Percentiles rank a stretch among this genome's conserved stretches.
phyloP scores from a whole-genome alignment of 2,329 filamentous ascomycete genomes.

The Stagonosporopsis rhizophila region DNA sequence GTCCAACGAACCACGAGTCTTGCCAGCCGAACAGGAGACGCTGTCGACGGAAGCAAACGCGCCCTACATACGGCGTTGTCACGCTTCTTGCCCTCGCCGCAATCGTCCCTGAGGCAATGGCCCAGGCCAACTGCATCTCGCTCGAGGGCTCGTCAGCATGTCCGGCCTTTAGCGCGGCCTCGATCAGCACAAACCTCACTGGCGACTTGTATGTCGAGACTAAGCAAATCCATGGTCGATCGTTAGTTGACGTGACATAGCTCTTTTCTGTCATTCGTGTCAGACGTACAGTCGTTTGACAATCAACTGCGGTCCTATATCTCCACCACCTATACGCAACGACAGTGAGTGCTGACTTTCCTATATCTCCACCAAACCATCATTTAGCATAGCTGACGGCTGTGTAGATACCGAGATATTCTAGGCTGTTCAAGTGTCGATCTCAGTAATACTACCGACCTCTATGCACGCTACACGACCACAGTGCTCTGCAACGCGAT shows the following conservation, averaged over 20 bases:
- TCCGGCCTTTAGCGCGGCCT: slow-evolving; percentile 74
- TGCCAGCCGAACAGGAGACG: slow-evolving; percentile 6
- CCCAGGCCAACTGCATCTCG: slow-evolving; percentile 66
- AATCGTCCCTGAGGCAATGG: slow-evolving; percentile 40
- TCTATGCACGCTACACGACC: slow-evolving; percentile 93
- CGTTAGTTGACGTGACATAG: slow-evolving; percentile 56
- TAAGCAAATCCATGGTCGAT: slow-evolving; percentile 28
- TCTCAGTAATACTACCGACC: slow-evolving; percentile 76
- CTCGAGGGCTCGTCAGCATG: slow-evolving; percentile 74
- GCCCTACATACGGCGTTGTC: slow-evolving; percentile 24
- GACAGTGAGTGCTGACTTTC: slow-evolving; percentile 68
- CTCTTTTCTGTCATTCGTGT: slow-evolving; percentile 85
- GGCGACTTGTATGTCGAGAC: slow-evolving; percentile 65
- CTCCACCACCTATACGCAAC: slow-evolving; percentile 73
- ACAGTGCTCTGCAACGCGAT: slow-evolving; percentile 93
- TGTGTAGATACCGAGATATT: slow-evolving; percentile 75
- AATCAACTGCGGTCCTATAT: slow-evolving; percentile 75
- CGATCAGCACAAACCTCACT: slow-evolving; percentile 71
- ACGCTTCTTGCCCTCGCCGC: slow-evolving; percentile 40
- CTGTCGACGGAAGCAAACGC: slow-evolving; percentile 33
- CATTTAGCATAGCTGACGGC: slow-evolving; percentile 38
- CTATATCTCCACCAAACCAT: background rate
- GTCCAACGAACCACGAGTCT: slow-evolving; percentile 3
- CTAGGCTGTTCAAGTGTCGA: slow-evolving; percentile 83
- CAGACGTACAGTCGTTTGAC: slow-evolving; percentile 79